These are phyloP conservation scores for Neckera pumila DNA, from an alignment of 225 moss, liverwort and hornwort species.

Conservation along the genomic window DNA sequence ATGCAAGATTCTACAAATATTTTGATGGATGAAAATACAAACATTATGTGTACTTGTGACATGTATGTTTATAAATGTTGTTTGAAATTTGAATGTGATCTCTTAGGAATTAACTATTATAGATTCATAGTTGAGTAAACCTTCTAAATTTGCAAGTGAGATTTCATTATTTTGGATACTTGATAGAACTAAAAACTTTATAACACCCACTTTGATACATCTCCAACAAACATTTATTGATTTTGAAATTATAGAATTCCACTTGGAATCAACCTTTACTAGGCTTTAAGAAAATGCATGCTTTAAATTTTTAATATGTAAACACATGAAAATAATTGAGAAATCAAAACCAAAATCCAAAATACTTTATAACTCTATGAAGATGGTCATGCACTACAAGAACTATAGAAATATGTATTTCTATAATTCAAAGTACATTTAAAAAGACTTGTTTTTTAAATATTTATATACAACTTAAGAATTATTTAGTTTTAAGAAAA, in stretches of 20 bases:
- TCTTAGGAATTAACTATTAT: fast-evolving
- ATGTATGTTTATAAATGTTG: not conserved
- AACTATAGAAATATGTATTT: not conserved
- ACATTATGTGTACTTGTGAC: not conserved
- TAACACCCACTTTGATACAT: fast-evolving
- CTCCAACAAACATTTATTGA: not conserved
- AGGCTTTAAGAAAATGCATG: not conserved
- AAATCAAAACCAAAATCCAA: fast-evolving
- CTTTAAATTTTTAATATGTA: not conserved
- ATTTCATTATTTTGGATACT: too few species aligned
- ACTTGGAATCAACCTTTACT: not conserved
- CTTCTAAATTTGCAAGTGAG: too few species aligned
- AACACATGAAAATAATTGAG: too few species aligned
- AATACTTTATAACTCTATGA: not conserved
- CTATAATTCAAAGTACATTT: not conserved
- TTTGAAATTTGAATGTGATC: not conserved
- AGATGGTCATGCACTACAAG: not conserved
- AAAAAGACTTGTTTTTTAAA: not conserved
- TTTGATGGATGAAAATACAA: not conserved
- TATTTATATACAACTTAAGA: not conserved
- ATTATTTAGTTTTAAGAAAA: not conserved
- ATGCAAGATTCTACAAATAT: not conserved
- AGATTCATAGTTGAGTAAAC: not conserved
- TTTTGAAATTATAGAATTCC: not conserved
- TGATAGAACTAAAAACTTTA: too few species aligned